A percentile compares a stretch with the other conserved stretches of the same genome.
Conservation (phyloP, 345 rosid genomes). For the Lumnitzera racemosa region DNA sequence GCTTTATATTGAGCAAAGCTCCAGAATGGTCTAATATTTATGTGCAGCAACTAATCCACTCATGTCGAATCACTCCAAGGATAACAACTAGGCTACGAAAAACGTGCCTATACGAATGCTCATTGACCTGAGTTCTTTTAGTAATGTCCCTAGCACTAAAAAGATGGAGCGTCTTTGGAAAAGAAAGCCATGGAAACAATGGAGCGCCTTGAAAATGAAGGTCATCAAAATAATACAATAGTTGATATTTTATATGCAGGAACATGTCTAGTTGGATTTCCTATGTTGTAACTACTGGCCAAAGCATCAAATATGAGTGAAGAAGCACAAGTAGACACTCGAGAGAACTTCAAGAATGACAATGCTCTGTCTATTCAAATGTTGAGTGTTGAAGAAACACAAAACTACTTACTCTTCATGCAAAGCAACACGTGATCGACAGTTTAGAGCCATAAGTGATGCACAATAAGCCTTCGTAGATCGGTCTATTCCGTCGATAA, state of each 20-base stretch:
- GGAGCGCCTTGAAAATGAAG: conserved; percentile 79
- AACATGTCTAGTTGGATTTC: conserved; percentile 89
- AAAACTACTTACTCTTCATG: conserved; percentile 80
- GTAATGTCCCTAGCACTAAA: too few relatives aligned
- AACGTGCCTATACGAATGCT: too few relatives aligned
- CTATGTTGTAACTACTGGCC: conserved; percentile 81
- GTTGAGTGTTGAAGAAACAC: conserved; percentile 92
- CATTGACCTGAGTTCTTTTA: too few relatives aligned
- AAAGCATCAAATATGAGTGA: conserved; percentile 96
- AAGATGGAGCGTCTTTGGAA: conserved; percentile 27
- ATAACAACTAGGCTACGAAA: too few relatives aligned
- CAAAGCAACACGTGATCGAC: conserved; percentile 57
- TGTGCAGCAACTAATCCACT: too few relatives aligned
- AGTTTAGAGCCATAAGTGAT: too few relatives aligned
- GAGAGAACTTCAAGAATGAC: conserved; percentile 63
- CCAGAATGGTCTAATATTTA: too few relatives aligned
- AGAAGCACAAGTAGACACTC: conserved; percentile 73
- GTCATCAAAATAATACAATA: conserved; percentile 61
- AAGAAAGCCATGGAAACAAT: conserved; percentile 79
- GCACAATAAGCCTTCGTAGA: too few relatives aligned
- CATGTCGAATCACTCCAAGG: too few relatives aligned
- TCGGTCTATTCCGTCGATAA: too few relatives aligned
- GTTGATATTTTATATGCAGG: conserved; percentile 96
- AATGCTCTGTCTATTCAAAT: conserved; percentile 64
- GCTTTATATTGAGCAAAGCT: too few relatives aligned